A percentile compares a stretch with the other conserved stretches of the same genome.
phyloP scores from a whole-genome alignment of 1,139 yeast species.

The Suhomyces coccinellae region DNA sequence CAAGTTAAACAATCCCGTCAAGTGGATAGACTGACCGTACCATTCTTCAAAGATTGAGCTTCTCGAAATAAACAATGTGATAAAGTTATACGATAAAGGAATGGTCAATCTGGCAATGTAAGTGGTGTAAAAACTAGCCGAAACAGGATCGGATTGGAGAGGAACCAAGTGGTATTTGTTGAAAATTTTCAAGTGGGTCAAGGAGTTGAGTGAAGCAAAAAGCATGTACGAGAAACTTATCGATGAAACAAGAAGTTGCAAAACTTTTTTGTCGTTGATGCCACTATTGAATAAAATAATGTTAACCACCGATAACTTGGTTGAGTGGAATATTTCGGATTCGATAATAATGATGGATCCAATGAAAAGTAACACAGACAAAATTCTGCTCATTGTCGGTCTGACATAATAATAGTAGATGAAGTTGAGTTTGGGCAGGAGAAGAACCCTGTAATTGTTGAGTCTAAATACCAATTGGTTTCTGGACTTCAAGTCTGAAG shows the following conservation, averaged over 20 bases:
- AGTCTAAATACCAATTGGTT: conserved; percentile 34
- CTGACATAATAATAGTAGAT: conserved; percentile 39
- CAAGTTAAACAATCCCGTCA: conserved; percentile 71
- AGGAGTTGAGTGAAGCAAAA: conserved; percentile 60
- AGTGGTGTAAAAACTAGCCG: conserved; percentile 74
- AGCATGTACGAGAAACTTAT: conserved; percentile 66
- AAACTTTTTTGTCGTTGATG: conserved; percentile 19
- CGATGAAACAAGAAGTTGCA: conserved; percentile 40
- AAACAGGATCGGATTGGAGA: conserved; percentile 69
- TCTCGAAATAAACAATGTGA: conserved; percentile 59
- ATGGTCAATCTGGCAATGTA: conserved; percentile 81
- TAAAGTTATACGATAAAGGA: conserved; percentile 77
- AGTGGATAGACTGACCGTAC: conserved; percentile 71
- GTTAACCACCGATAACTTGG: conserved; percentile 62
- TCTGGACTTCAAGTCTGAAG: conserved; percentile 22
- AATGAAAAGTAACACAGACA: conserved; percentile 39
- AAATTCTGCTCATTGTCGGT: conserved; percentile 47
- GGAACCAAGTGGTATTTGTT: conserved; percentile 74
- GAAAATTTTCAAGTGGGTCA: conserved; percentile 69
- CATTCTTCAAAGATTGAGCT: conserved; percentile 54
- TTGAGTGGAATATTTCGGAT: conserved; percentile 76
- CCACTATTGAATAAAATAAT: conserved; percentile 34
- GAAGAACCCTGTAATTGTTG: conserved; percentile 20
- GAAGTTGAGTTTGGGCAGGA: conserved; percentile 36
- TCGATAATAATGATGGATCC: conserved; percentile 58